phyloP scores from a whole-genome alignment of 345 rosid species.

The Viola odorata region DNA sequence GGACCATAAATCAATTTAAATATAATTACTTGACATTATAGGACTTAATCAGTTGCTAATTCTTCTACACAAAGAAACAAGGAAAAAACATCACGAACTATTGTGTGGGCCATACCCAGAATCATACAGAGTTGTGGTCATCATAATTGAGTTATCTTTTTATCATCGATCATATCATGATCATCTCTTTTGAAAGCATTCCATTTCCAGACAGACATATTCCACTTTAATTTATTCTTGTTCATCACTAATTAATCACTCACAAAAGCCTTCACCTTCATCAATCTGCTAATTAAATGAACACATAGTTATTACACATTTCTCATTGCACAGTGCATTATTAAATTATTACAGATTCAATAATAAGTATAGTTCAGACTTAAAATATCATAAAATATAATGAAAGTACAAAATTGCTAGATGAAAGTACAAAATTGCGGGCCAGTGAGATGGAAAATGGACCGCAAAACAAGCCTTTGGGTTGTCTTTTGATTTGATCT shows the following conservation, averaged over 20 bases:
- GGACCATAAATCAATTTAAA: too few relatives aligned
- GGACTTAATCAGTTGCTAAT: background rate
- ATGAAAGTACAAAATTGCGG: background rate
- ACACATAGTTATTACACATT: background rate
- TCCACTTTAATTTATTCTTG: conserved; percentile 24
- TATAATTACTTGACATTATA: background rate
- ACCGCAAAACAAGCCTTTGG: conserved; percentile 34
- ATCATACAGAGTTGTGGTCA: conserved; percentile 11
- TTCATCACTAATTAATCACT: conserved; percentile 9
- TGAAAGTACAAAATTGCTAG: conserved; percentile 15
- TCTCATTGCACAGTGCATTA: background rate
- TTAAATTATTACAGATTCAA: too few relatives aligned
- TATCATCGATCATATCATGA: conserved; percentile 19
- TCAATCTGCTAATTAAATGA: background rate
- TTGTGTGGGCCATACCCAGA: conserved; percentile 19
- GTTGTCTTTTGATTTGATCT: conserved; percentile 33
- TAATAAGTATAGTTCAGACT: too few relatives aligned
- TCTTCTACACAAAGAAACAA: background rate
- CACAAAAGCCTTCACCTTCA: background rate
- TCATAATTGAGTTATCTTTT: conserved; percentile 18
- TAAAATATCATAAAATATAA: too few relatives aligned
- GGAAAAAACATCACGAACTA: background rate
- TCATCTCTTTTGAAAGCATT: conserved; percentile 28
- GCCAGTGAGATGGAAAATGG: conserved; percentile 18
- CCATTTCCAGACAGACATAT: conserved; percentile 26